Base-by-base conservation (phyloP, 2,329 filamentous ascomycete genomes). In the Albifimbria verrucaria region DNA sequence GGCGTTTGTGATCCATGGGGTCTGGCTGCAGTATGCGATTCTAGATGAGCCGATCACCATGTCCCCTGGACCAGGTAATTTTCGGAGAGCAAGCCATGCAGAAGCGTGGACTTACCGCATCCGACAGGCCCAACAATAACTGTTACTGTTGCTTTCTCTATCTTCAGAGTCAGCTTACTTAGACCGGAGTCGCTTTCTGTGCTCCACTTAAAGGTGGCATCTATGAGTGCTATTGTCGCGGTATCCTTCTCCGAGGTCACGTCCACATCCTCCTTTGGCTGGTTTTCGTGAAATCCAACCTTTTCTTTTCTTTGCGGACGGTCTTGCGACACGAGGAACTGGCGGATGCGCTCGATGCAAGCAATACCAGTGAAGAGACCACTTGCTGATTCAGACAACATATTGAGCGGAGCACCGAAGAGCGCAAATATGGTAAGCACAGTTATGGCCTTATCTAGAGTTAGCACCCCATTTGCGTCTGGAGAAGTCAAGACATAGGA, bases 11-110 rank as follows among this genome's bases (percentile, higher is more conserved):
- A 47, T 5, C 22, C 21, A 47, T 15, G 44, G 44, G 17, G 23
- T 26, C 44, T 47, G 44, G 23, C 24, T 26, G 44, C 44, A 47
- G 44, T 47, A 47, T 18, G 22, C 44, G 21, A 47, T 47, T 23
- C 23, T 47, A 23, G 22, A 26, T 10, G 44, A 47, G 17, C 9
- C 7, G 23, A 47, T 18, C 4, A 26, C 11, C 22, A 47, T 26
- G 15, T 47, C 4, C 44, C 44, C 18, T 23, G 42, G 4, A 44
- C 18, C 5, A 21, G 42, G 42, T 44, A 23, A 11, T 21, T 44
- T 20, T 44, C 42, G 22, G 42, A 44, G 20, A 47, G 44, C 18
- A 47, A 26, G 21, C 22, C 44, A 12, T 47, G 21, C 15, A 47
- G 23, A 4, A 47, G 22, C 6, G 44, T 47, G 4, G 44, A 47